phyloP scores from a whole-genome alignment of 345 rosid genomes.

The Melaleuca quinquenervia region DNA sequence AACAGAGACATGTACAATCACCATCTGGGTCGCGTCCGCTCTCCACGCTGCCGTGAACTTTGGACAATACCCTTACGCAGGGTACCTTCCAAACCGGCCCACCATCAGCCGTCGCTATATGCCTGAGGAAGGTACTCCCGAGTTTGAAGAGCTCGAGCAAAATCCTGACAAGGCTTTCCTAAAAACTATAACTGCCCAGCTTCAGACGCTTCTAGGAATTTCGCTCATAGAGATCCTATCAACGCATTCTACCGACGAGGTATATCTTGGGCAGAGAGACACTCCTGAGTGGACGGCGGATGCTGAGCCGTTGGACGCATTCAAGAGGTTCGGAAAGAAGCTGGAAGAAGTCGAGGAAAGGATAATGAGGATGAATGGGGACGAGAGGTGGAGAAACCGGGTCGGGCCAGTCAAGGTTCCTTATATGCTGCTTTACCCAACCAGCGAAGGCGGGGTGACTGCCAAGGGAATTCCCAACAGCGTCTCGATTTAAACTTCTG shows the following conservation, averaged over 20 bases:
- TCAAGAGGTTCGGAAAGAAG: slow-evolving; percentile 20
- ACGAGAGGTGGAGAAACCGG: slow-evolving; percentile 8
- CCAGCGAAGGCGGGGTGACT: slow-evolving; percentile 6
- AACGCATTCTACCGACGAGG: slow-evolving; percentile 31
- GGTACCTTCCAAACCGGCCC: slow-evolving; percentile 33
- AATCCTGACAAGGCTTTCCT: slow-evolving; percentile 26
- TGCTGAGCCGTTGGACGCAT: slow-evolving; percentile 8
- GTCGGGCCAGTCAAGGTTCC: slow-evolving; percentile 12
- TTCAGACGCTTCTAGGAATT: slow-evolving; percentile 25
- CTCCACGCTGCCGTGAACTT: slow-evolving; percentile 38
- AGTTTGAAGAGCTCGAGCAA: slow-evolving; percentile 17
- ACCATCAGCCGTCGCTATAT: slow-evolving; percentile 27
- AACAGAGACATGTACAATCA: slow-evolving; percentile 20
- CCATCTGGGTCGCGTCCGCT: slow-evolving; percentile 35
- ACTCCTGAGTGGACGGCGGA: slow-evolving; percentile 33
- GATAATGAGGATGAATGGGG: slow-evolving; percentile 3
- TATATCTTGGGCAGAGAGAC: slow-evolving; percentile 33
- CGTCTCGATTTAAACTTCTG: neutral
- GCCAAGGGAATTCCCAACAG: slow-evolving; percentile 15
- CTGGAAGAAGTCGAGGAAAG: slow-evolving; percentile 12
- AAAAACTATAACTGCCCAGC: slow-evolving; percentile 19
- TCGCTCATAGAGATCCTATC: slow-evolving; percentile 34
- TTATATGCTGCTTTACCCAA: slow-evolving; percentile 6
- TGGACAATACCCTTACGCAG: slow-evolving; percentile 33
- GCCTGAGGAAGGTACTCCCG: slow-evolving; percentile 18